Base-by-base conservation (phyloP, 164 flowering plant genomes). In the Paratinospora sagittata region DNA sequence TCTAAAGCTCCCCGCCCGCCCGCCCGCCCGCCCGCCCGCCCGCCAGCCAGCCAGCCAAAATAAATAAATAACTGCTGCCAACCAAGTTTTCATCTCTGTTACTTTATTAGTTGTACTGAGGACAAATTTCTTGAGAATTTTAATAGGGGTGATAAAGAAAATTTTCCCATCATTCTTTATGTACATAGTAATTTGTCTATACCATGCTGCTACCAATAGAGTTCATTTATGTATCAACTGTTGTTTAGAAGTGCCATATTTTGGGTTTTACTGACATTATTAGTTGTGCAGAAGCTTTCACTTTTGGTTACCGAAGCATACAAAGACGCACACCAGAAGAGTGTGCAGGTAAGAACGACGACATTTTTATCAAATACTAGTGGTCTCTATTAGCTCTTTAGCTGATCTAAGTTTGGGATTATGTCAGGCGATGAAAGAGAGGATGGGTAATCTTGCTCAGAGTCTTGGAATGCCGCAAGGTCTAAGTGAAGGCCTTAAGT, bases 401-500 rank as follows among this genome's bases (percentile, higher is more conserved):
- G 58, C 19, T 62, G 17, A 61, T 16, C 8, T 27, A 9, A 39
- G 8, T 12, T 17, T 70, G 7, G 65, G 26, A 16, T 43, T 64
- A 52, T 72, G 21, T 65, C 84, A 93, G 98, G 98, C 98, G 24
- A 91, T 93, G 97, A 93, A 93, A 77, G 96, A 88, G 75, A 87
- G 94, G 69, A 93, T 93, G 98, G 85, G 80, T 72, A 84, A 91
- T 79, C 98, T 93, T 80, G 98, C 97, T 3, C 91, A 90, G 77
- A 93, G 97, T 81, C 82, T 91, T 69, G 98, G 98, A 71, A 88
- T 93, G 97, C 97, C 98, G 26, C 96, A 79, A 23, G 96, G 93
- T 62, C 77, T 86, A 6, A 71, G 87, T 17, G 98, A 90, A 3
- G 89, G 88, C 55, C 80, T 86, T 23, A 87, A 89, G 78, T 80